phyloP scores from a whole-genome alignment of 495 filamentous ascomycete species.

The Podospora fimiseda region DNA sequence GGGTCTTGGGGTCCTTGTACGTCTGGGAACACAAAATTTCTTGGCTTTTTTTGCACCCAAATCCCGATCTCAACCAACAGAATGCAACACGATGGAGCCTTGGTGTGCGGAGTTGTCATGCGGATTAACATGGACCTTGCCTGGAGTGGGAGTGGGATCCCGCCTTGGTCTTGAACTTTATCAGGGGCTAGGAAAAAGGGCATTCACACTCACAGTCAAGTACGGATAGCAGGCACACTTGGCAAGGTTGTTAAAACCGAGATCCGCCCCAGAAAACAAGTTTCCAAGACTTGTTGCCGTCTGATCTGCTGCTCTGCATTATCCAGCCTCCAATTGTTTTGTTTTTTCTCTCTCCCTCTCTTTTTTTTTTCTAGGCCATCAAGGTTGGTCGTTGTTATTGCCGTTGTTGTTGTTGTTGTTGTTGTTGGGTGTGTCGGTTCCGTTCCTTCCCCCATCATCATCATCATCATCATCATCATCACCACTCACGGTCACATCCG shows the following conservation, averaged over 20 bases:
- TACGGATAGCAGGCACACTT: not conserved
- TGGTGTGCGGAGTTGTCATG: not conserved
- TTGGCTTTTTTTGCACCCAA: too few relatives aligned
- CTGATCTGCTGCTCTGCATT: too few relatives aligned
- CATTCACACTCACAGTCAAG: not conserved
- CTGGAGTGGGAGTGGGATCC: not conserved
- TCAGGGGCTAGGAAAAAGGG: slow-evolving; percentile 3
- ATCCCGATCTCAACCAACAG: not conserved
- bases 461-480: too few relatives aligned
- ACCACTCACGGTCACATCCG: too few relatives aligned
- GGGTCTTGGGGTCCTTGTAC: too few relatives aligned
- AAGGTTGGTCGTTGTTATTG: too few relatives aligned
- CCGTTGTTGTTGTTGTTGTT: too few relatives aligned
- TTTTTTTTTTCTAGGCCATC: not conserved
- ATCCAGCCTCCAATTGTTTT: not conserved
- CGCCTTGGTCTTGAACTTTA: slow-evolving; percentile 5
- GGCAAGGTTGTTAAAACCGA: not conserved
- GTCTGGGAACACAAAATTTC: too few relatives aligned
- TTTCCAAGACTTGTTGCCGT: not conserved
- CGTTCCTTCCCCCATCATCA: too few relatives aligned
- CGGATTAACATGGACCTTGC: not conserved
- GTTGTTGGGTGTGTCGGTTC: too few relatives aligned
- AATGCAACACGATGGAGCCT: not conserved
- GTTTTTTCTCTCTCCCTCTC: not conserved
- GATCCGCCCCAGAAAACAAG: not conserved